Percentiles rank a stretch among this genome's conserved stretches.
Evolutionary conservation across 177 flowering plant genomes (phyloP).

Genomic region (Vitis hybrid): DNA sequence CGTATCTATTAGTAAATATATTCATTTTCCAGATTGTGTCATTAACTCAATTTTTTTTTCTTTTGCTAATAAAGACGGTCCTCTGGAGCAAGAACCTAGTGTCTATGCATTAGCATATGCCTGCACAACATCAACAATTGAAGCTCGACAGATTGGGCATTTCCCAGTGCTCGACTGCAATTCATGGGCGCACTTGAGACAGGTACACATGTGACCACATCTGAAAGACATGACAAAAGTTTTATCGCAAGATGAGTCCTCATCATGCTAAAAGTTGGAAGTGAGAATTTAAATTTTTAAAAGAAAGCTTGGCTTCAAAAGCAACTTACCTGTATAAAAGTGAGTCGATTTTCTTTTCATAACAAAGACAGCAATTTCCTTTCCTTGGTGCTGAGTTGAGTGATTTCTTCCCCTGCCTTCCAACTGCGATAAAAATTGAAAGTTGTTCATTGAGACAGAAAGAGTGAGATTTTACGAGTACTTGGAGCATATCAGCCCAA

Average conservation of each 20-base stretch:
- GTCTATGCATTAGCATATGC: constrained; percentile 36
- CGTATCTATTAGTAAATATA: not conserved
- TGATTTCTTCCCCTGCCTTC: constrained; percentile 22
- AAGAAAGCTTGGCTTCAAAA: not conserved
- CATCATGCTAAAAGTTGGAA: not conserved
- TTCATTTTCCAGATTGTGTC: not conserved
- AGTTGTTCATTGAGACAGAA: not conserved
- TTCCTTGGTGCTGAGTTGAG: constrained; percentile 21
- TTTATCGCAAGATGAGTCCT: too few relatives aligned
- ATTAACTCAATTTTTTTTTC: too few relatives aligned
- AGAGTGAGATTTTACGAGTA: not conserved
- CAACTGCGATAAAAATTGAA: constrained; percentile 19
- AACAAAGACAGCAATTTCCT: constrained; percentile 73
- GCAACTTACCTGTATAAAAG: constrained; percentile 72
- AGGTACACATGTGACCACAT: constrained; percentile 98
- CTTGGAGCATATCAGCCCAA: too few relatives aligned
- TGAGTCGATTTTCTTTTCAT: constrained; percentile 66
- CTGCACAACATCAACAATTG: constrained; percentile 73
- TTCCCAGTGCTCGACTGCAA: constrained; percentile 71
- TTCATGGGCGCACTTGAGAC: constrained; percentile 81
- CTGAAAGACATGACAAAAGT: constrained; percentile 27
- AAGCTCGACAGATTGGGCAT: constrained; percentile 80
- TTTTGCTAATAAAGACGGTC: constrained; percentile 22
- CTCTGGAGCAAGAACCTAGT: constrained; percentile 40
- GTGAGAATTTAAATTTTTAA: not conserved